These are phyloP conservation scores for Huntiella decipiens DNA, from an alignment of 2,329 filamentous ascomycete genomes.

Conservation along the genomic window DNA sequence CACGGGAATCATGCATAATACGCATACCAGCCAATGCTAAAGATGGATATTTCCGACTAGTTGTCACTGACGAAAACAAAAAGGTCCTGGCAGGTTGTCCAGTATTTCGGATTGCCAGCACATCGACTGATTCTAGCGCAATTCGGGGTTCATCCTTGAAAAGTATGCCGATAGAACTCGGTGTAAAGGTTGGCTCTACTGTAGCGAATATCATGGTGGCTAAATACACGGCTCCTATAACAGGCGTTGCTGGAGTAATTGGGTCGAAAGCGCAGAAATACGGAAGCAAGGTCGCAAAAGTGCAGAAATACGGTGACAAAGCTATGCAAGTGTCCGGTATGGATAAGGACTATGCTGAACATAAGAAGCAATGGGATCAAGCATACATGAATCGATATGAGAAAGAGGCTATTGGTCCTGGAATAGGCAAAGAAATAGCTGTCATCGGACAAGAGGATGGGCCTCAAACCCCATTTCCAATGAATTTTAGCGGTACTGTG, in stretches of 20 bases:
- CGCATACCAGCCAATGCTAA: conserved; percentile 42
- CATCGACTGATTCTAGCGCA: conserved; percentile 39
- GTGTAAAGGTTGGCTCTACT: conserved; percentile 35
- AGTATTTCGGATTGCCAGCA: conserved; percentile 49
- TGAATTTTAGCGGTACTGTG: conserved; percentile 31
- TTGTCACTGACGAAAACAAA: conserved; percentile 35
- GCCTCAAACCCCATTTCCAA: conserved; percentile 32
- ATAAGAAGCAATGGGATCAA: conserved; percentile 16
- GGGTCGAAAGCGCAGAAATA: conserved; percentile 15
- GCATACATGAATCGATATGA: conserved; percentile 3
- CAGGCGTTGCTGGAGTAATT: conserved; percentile 25
- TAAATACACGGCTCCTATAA: conserved; percentile 12
- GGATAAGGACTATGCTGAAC: conserved; percentile 15
- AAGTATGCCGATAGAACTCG: conserved; percentile 47
- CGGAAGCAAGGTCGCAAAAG: conserved; percentile 17
- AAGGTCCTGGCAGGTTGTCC: conserved; percentile 46
- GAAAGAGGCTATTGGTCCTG: not conserved
- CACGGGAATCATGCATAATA: conserved; percentile 44
- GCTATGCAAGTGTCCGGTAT: conserved; percentile 19
- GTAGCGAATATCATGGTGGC: conserved; percentile 19
- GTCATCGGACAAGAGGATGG: conserved; percentile 31
- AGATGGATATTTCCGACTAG: conserved; percentile 51
- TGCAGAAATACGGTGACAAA: conserved; percentile 13
- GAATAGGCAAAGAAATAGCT: conserved; percentile 9
- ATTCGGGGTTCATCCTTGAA: conserved; percentile 44